phyloP scores from a whole-genome alignment of 106 monocot species.

The Agapanthus africanus region DNA sequence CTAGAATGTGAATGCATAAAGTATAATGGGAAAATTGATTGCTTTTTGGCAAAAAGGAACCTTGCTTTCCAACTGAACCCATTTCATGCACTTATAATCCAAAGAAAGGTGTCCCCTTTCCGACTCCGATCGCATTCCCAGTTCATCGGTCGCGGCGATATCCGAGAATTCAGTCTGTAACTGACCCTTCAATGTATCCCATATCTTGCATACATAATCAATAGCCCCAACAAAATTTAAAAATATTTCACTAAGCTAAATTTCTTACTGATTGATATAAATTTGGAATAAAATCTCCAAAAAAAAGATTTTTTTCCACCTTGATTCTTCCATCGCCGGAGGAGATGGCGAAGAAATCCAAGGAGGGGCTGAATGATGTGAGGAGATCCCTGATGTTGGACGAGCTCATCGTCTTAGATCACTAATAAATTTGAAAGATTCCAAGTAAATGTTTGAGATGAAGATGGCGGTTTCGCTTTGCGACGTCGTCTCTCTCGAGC shows the following conservation, averaged over 20 bases:
- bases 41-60: constrained; percentile 13
- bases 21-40: background rate
- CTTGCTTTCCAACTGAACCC: constrained; percentile 69
- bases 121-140: constrained; percentile 19
- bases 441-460: too few relatives aligned
- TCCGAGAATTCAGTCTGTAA: constrained; percentile 63
- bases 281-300: background rate
- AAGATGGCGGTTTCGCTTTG: too few relatives aligned
- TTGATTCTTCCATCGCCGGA: constrained; percentile 77
- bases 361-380: constrained; percentile 60
- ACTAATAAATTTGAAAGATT: too few relatives aligned
- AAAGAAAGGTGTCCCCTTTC: constrained; percentile 63
- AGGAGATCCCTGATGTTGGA: constrained; percentile 62
- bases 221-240: too few relatives aligned
- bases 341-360: constrained; percentile 58
- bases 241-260: background rate
- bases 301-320: constrained; percentile 8
- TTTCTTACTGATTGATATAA: background rate
- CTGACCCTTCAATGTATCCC: constrained; percentile 68
- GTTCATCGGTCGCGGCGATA: constrained; percentile 6
- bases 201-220: constrained; percentile 71
- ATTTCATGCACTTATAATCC: constrained; percentile 91
- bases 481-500: too few relatives aligned
- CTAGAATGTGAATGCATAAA: background rate
- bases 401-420: constrained; percentile 18